These are phyloP conservation scores for Lyophyllum semitale DNA, from an alignment of 768 basidiomycete species.

Conservation along the genomic window DNA sequence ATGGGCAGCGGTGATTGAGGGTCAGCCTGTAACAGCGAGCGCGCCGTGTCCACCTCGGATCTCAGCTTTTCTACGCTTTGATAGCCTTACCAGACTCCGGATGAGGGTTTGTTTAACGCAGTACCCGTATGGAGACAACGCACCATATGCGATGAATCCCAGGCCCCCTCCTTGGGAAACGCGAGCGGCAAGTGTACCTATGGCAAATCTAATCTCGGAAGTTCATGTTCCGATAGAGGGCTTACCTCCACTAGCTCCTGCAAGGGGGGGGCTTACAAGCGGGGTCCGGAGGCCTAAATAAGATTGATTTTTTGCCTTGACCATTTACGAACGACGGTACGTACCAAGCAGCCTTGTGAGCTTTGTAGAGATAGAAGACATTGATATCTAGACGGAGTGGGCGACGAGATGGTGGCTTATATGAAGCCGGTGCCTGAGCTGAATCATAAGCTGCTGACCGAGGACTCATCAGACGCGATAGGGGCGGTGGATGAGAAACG, in stretches of 20 bases:
- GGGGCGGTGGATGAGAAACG: background rate
- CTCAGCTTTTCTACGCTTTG: conserved; percentile 43
- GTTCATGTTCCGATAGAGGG: conserved; percentile 13
- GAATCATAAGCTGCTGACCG: background rate
- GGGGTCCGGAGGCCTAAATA: conserved; percentile 56
- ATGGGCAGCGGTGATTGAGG: conserved; percentile 47
- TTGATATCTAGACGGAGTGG: conserved; percentile 6
- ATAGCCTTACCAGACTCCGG: conserved; percentile 42
- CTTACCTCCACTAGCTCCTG: conserved; percentile 62
- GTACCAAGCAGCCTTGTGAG: conserved; percentile 55
- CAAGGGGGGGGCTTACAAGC: conserved; percentile 70
- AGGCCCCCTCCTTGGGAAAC: conserved; percentile 73
- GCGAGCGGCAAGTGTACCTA: conserved; percentile 56
- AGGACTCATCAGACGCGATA: background rate
- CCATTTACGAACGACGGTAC: conserved; percentile 10
- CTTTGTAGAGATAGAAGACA: conserved; percentile 36
- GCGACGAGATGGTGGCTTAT: background rate
- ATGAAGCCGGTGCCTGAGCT: background rate
- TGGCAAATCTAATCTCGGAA: background rate
- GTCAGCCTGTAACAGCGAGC: conserved; percentile 37
- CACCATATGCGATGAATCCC: conserved; percentile 73
- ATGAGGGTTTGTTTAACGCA: background rate
- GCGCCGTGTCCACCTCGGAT: conserved; percentile 56
- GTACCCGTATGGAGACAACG: conserved; percentile 9
- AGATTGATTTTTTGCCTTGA: background rate